Evolutionary conservation across 192 early-diverging fungal species (phyloP), one percentile per base, ranked within the genome.

Genomic region (Coemansia sp.): DNA sequence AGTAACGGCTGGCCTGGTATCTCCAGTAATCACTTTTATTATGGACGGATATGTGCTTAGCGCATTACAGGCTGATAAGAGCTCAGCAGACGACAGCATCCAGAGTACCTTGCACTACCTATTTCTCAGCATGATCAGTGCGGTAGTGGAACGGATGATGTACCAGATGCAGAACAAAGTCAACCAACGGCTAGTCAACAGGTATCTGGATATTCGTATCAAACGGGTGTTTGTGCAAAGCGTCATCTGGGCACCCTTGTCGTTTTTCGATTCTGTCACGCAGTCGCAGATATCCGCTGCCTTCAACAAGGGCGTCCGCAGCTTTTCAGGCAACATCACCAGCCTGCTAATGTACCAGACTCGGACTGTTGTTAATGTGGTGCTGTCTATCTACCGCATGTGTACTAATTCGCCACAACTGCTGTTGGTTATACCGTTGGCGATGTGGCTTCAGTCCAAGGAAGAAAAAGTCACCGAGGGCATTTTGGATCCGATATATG

Each of bases 181-280:
- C 16, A 43, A 55, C n/a, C 2, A 18, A 3, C 15, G 28, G 6
- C 23, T 68, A 3, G 56, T 55, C 0, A 20, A 64, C 15, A 53
- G 36, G 7, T 49, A 59, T 13, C 18, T 68, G 10, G 58, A 59
- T 7, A 23, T 15, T 11, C 51, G 38, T 11, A 64, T 75, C 39
- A 48, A 59, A n/a, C 36, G 40, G 5, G 23, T 44, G 8, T 76
- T 76, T 52, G 33, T 65, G 6, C 42, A 39, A 18, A 60, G 54
- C 20, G 21, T 76, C 30, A 51, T 76, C 2, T 37, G 59, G 10
- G 72, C 72, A 9, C 72, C 72, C 0, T 13, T 76, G 5, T 62
- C 66, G 13, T 65, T 69, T 18, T 76, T 76, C 38, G 67, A 69
- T 46, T 59, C 59, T 16, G 59, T 40, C 8, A 65, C 58, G 12